Conservation (phyloP, 139 green algal genomes). For the Axilococcus clingmanii region DNA sequence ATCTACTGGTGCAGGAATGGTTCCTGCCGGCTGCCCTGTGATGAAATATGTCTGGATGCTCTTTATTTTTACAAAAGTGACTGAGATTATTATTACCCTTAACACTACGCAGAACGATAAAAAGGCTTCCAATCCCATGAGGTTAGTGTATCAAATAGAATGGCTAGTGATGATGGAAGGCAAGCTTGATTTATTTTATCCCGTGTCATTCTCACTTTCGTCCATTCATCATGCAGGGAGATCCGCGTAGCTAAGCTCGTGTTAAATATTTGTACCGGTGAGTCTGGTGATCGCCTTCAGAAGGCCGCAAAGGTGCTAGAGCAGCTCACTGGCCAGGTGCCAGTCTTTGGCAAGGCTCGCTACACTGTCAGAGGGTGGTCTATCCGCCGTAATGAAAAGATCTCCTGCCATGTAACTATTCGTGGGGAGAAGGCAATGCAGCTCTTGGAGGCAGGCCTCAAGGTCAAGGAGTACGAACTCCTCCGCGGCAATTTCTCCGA, state of each 20-base stretch:
- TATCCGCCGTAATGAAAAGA: conserved; percentile 99
- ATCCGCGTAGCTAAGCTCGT: conserved; percentile 97
- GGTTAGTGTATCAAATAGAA: no score
- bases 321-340: conserved; percentile 97
- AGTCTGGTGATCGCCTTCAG: conserved; percentile 96
- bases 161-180: no score
- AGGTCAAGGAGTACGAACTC: conserved; percentile 99
- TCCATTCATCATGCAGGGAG: conserved; percentile 45
- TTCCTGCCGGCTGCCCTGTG: no score
- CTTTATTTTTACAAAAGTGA: no score
- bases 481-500: conserved; percentile 93
- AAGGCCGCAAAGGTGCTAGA: conserved; percentile 99
- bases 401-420: conserved; percentile 91
- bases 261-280: conserved; percentile 96
- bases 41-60: no score
- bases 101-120: no score
- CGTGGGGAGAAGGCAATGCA: conserved; percentile 97
- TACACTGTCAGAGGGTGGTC: conserved; percentile 97
- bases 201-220: no score
- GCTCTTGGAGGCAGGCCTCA: conserved; percentile 95
- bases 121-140: no score
- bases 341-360: conserved; percentile 93
- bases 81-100: no score
- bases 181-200: no score
- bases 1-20: no score